Base-by-base conservation (phyloP, 441 rosid species). In the Pelargonium myrrhifolium region DNA sequence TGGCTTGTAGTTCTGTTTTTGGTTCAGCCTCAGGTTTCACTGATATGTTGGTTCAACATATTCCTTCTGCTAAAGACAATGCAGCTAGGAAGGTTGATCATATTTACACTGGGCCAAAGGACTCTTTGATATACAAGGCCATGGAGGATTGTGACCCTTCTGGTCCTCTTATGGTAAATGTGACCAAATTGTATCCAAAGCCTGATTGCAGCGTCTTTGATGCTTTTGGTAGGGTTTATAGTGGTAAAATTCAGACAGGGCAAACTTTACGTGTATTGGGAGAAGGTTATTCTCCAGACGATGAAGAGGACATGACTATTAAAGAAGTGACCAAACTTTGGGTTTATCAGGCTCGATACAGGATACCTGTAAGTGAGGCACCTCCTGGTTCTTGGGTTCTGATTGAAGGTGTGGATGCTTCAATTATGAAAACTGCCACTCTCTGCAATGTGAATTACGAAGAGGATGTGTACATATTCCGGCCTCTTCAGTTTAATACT, bases 371-470 rank as follows among this genome's bases (percentile, higher is more conserved):
- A 70, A 87, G 96, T 80, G 85, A 87, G 81, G 99, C 97, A 43
- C 96, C 93, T 80, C 96, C 99, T 18, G 97, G 99, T 76, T 87
- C 97, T 55, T 93, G 97, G 99, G 95, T 93, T 73, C 83, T 93
- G 10, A 89, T 93, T 77, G 99, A 93, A 84, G 99, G 97, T 56
- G 96, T 91, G 26, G 97, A 93, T 81, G 96, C 97, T 65, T 93
- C 99, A 64, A 91, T 93, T 65, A 91, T 89, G 96, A 93, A 93
- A 78, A 91, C 96, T 68, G 99, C 99, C 42, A 93, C 97, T 43
- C 86, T 91, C 24, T 91, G 96, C 77, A 85, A 89, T 68, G 73
- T 81, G 66, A 81, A 78, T 72, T 83, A 82, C 22, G 88, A 88
- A 71, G 97, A 90, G 79, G 97, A 93, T 74, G 85, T 89, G 39